These are phyloP conservation scores for Colletotrichum karsti DNA, from an alignment of 2,329 filamentous ascomycete species.

Conservation along the genomic window DNA sequence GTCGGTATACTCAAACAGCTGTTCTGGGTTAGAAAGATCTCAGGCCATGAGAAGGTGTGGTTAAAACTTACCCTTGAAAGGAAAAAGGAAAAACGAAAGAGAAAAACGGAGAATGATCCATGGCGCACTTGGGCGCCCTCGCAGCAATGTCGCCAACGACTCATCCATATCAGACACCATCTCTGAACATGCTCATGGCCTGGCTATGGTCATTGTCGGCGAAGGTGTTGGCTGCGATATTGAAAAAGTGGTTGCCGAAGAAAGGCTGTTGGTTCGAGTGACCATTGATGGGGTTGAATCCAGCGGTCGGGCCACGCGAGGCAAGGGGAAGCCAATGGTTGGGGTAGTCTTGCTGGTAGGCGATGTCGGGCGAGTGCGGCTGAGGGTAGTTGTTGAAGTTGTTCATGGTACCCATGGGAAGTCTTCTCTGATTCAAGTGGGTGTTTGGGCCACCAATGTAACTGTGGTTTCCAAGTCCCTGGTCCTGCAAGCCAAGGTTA, in stretches of 20 bases:
- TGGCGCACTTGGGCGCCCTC: background rate
- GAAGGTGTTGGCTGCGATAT: background rate
- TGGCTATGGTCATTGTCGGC: background rate
- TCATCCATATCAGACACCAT: background rate
- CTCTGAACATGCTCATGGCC: background rate
- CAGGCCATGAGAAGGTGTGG: rapidly evolving
- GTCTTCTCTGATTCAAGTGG: slow-evolving; percentile 6
- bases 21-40: background rate
- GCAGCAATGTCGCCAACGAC: background rate
- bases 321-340: background rate
- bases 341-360: background rate
- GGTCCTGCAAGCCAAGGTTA: slow-evolving; percentile 34
- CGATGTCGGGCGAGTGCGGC: background rate
- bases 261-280: background rate
- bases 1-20: slow-evolving; percentile 19
- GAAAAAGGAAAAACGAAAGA: background rate
- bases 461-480: slow-evolving; percentile 33
- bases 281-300: slow-evolving; percentile 11
- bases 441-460: slow-evolving; percentile 23
- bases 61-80: background rate
- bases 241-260: background rate
- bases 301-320: background rate
- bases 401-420: background rate
- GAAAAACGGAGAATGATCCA: background rate
- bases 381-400: background rate